Base-by-base conservation (phyloP, 176 grass and related monocot species). In the Metroxylon sagu region DNA sequence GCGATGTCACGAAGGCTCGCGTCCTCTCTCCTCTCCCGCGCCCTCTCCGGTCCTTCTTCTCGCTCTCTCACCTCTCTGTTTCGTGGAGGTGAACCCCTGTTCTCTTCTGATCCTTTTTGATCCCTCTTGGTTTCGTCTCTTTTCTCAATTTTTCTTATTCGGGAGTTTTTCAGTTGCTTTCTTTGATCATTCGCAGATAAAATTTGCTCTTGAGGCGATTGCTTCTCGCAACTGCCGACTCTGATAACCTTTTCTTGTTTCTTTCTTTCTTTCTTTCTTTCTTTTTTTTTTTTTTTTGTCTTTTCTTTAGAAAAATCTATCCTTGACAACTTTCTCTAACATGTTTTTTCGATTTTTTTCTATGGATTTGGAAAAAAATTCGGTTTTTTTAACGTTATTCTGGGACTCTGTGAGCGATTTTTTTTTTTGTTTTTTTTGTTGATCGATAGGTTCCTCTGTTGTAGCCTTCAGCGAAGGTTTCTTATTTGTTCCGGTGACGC, bases 1-100 rank as follows among this genome's bases (percentile, higher is more conserved):
- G 58, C 58, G 89, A 74, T 70, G 27, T 70, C 84, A 69, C 72
- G 74, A 56, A 94, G 77, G 68, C 66, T 70, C 53, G 63, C 79
- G 68, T 79, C 71, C 57, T 94, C 74, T 67, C 10, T 88, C 48
- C 77, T 88, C 27, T 78, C 70, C 48, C 61, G 77, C 19, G 25
- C 54, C 65, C 52, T 81, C 61, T 69, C 56, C 66, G 0, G 67
- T 16, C 21, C 21, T 54, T 52, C 80, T 53, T 21, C 56, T 49
- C n/a, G 16, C 5, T 28, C 35, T 57, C 56, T 77, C 62, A 75
- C 67, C 18, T 71, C 78, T 29, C 61, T 75, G 39, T 17, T 64
- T 0, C 12, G 73, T 31, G 59, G 72, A 94, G 84, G 89, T 94
- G 29, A 4, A 6, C 17, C 25, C 25, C 35, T 43, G 10, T 19